Base-by-base conservation (phyloP, 345 rosid species). In the Reutealis trisperma region DNA sequence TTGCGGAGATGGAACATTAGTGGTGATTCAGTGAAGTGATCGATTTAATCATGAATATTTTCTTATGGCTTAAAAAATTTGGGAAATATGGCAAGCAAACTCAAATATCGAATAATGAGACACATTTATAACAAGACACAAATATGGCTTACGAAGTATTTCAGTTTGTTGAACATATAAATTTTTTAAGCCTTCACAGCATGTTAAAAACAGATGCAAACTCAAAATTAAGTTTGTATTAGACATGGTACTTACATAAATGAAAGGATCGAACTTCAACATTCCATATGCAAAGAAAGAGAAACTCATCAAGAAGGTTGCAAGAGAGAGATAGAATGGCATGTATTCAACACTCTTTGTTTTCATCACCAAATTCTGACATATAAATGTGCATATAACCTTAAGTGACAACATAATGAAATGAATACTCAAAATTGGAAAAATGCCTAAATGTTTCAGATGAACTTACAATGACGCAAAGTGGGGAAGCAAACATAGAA, bases 401-500 rank as follows among this genome's bases (percentile, higher is more conserved):
- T 24, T 61, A 18, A 72, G 67, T 4, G 74, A 37, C n/a, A 62
- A 71, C 21, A 37, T 24, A 62, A 77, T 15, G 75, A 25, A 68
- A 57, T 30, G 11, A 59, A 52, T 34, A 68, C 32, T 49, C 16
- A 15, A 30, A 64, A 60, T 49, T 27, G n/a, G 5, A 27, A 30
- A 70, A 3, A 10, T 27, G 18, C 21, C 14, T 22, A n/a, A 42
- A 24, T 4, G 24, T 24, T 30, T 55, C 10, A 34, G 61, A 63
- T 61, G 71, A 60, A 54, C 89, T 79, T 86, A 86, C 88, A 52
- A 88, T 86, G 49, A 86, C 67, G 42, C 84, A 81, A 44, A 88
- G 84, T 21, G 89, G 91, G 0, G 88, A 86, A 22, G 87, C 89
- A 68, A 86, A 85, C 91, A 88, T 88, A 51, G 80, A 77, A 37